These are phyloP conservation scores for Austroboletus niveus DNA, from an alignment of 1,284 basidiomycete genomes.

Conservation along the genomic window DNA sequence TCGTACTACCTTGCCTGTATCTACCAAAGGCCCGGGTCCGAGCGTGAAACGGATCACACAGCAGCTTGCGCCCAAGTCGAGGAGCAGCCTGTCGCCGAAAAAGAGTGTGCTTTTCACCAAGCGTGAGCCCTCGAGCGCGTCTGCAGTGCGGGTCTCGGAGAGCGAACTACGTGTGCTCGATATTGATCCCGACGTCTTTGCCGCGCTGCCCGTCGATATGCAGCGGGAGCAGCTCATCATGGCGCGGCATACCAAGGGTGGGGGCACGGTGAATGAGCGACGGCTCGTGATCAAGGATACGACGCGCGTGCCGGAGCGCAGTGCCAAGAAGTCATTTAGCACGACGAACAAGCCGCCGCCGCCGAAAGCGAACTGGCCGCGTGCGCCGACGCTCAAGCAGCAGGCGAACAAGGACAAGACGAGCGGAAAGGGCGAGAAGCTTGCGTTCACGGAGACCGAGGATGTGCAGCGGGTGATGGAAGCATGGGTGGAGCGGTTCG, in stretches of 20 bases:
- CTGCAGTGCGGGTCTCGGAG: constrained; percentile 34
- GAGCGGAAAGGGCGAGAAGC: constrained; percentile 44
- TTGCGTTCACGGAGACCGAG: constrained; percentile 55
- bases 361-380: constrained; percentile 48
- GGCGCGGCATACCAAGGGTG: constrained; percentile 48
- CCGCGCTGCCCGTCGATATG: constrained; percentile 58
- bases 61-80: constrained; percentile 56
- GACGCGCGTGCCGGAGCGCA: constrained; percentile 16
- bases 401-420: constrained; percentile 36
- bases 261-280: constrained; percentile 42
- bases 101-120: constrained; percentile 43
- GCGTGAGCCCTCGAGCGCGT: constrained; percentile 22
- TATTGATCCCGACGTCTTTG: constrained; percentile 73
- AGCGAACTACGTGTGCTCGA: constrained; percentile 59
- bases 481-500: constrained; percentile 67
- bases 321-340: constrained; percentile 15
- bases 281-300: constrained; percentile 51
- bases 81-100: constrained; percentile 42
- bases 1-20: constrained; percentile 22
- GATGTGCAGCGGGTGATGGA: constrained; percentile 71
- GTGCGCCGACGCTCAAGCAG: constrained; percentile 53
- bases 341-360: constrained; percentile 39
- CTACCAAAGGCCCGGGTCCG: constrained; percentile 35
- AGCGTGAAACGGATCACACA: constrained; percentile 58
- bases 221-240: constrained; percentile 72